Evolutionary conservation across 2,329 filamentous ascomycete genomes (phyloP), one percentile per base, ranked within the genome.

Genomic region (Ilyonectria mors-panacis): DNA sequence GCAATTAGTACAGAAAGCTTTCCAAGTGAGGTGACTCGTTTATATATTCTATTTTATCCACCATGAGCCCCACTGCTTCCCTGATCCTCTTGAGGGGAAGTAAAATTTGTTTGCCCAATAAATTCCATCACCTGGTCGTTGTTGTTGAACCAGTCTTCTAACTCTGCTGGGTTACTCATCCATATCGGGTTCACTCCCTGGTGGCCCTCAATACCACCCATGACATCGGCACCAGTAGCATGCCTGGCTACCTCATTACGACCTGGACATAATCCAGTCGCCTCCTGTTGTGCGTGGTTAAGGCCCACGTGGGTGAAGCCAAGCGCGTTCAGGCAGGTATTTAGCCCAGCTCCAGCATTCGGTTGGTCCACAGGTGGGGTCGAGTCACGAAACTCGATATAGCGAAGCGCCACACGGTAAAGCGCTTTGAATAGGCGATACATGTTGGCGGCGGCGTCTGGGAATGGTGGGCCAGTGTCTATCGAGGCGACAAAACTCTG

Each of bases 391-490:
- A 87, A 86, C 73, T 90, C 86, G 17, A 90, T 81, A 69, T 91
- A 91, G 4, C 89, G 80, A 39, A 84, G 82, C 0, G 88, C 88
- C 8, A 91, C 86, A 42, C 83, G 87, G 69, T 87, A 85, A 55
- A 91, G 84, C 2, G 89, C 85, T 51, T 87, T 84, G 68, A 88
- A 91, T 15, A 91, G 82, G 30, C 84, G 87, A 67, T 88, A 84
- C 17, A 90, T 79, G 70, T 87, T 88, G 23, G 83, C 81, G 8
- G 87, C 85, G 0, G 86, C 85, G 60, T 88, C 74, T 1, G 80
- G 82, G 2, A 82, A 70, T 5, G 84, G 80, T 42, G 82, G 82
- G 6, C 85, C 84, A 0, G 83, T 82, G 63, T 85, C 83, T 1
- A 90, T 83, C 12, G 86, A 89, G 6, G 78, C 74, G 51, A 86